A percentile compares a stretch with the other conserved stretches of the same genome.
phyloP scores from a whole-genome alignment of 1,139 yeast genomes.

The Debaryomyces subglobosus region DNA sequence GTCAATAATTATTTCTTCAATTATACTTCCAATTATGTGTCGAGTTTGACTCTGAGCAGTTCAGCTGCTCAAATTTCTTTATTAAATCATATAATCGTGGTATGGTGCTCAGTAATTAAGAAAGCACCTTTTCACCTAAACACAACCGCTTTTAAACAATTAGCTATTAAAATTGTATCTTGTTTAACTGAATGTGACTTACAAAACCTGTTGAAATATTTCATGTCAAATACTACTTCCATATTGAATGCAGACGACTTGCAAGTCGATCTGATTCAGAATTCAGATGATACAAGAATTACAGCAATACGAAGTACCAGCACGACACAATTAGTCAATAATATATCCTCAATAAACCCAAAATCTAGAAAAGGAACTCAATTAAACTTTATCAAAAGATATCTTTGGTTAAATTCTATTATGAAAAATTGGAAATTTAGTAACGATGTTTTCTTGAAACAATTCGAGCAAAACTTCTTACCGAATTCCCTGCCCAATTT shows the following conservation, averaged over 20 bases:
- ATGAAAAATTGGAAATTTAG: conserved; percentile 31
- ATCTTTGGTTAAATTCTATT: conserved; percentile 32
- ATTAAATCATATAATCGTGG: conserved; percentile 10
- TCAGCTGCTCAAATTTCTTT: not conserved
- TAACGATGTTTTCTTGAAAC: conserved; percentile 15
- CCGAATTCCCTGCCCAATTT: conserved; percentile 14
- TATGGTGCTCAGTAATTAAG: conserved; percentile 14
- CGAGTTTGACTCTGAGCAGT: conserved; percentile 6
- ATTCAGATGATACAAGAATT: not conserved
- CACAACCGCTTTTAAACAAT: conserved; percentile 3
- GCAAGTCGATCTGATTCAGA: conserved; percentile 1
- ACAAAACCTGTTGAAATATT: conserved; percentile 2
- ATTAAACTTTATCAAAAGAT: conserved; percentile 26
- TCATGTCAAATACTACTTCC: not conserved
- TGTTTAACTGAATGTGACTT: not conserved
- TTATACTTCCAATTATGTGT: conserved; percentile 10
- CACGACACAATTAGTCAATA: conserved; percentile 3
- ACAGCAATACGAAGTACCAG: not conserved
- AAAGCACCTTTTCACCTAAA: conserved; percentile 5
- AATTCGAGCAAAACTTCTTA: conserved; percentile 18
- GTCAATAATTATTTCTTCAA: conserved; percentile 4
- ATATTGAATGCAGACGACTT: conserved; percentile 2
- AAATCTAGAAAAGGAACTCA: conserved; percentile 10
- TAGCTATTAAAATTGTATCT: not conserved
- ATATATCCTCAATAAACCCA: conserved; percentile 8